Base-by-base conservation (phyloP, 1,284 basidiomycete genomes). In the Microbotryum silenes-acaulis region DNA sequence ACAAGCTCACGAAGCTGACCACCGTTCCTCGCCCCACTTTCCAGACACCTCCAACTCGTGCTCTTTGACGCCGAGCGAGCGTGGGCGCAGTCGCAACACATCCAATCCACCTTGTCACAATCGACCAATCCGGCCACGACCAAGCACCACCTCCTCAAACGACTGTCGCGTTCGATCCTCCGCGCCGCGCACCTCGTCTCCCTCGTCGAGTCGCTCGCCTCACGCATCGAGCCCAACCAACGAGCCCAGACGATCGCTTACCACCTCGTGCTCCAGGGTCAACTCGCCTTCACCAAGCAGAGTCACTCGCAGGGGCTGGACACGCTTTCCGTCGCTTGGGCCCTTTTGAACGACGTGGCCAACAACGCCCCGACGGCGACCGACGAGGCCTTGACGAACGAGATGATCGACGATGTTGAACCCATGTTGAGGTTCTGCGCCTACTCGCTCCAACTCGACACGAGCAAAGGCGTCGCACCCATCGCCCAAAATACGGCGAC, bases 401-500 rank as follows among this genome's bases (percentile, higher is more conserved):
- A 89, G 56, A 89, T 90, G 72, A 82, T 87, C 21, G 93, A 97
- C 74, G 85, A 87, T 64, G 85, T 92, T 64, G 87, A 90, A 49
- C 91, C 94, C 0, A 86, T 96, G 75, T 89, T 97, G 64, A 81
- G 94, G 55, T 88, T 92, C 77, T 90, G 87, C 68, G 91, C 92
- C 0, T 94, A 97, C 74, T 87, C 92, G 73, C 81, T 94, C 31
- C 78, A 53, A 54, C 63, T 20, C 33, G 67, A 69, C 48, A 67
- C 62, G 9, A 51, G 60, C n/a, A 27, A 42, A 4, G 67, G 67
- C 14, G 54, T 63, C 9, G 56, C n/a, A 0, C 10, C 50, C 1
- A 50, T 64, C 42, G 62, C 61, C 4, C 6, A 49, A 27, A 56
- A 60, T 12, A 56, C 56, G 6, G 60, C 61, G 2, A 10, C 53